Conservation (phyloP, 108 stramenopile genomes). For the Nitzschia putrida region DNA sequence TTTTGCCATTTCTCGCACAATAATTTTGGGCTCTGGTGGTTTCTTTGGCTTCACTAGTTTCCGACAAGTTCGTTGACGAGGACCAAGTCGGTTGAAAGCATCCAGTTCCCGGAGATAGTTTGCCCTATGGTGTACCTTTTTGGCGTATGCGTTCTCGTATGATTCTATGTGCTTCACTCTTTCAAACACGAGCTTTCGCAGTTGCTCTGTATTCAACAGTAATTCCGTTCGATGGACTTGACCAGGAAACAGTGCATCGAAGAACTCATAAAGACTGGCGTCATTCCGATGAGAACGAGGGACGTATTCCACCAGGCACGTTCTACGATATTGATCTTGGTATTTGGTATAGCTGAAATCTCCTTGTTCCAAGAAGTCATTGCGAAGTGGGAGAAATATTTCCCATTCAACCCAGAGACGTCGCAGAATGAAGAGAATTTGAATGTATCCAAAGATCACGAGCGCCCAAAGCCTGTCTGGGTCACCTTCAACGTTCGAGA, state of each 20-base stretch:
- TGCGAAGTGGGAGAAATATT: slow-evolving; percentile 53
- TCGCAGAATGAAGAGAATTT: slow-evolving; percentile 51
- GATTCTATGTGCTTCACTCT: slow-evolving; percentile 36
- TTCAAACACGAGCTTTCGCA: slow-evolving; percentile 34
- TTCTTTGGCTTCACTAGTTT: background rate
- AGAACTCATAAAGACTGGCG: slow-evolving; percentile 47
- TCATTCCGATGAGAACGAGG: slow-evolving; percentile 50
- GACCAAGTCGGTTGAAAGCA: background rate
- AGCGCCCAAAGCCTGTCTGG: slow-evolving; percentile 39
- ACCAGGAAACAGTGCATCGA: slow-evolving; percentile 59
- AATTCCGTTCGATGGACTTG: slow-evolving; percentile 57
- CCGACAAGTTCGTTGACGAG: background rate
- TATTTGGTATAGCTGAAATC: slow-evolving; percentile 43
- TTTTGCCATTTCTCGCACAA: background rate
- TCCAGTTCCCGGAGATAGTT: slow-evolving; percentile 18
- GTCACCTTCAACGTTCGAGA: slow-evolving; percentile 26
- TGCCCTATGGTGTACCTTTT: slow-evolving; percentile 21
- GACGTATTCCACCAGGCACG: slow-evolving; percentile 59
- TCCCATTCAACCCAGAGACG: slow-evolving; percentile 58
- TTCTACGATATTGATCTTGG: slow-evolving; percentile 53
- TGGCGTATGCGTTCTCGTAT: slow-evolving; percentile 49
- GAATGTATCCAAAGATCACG: slow-evolving; percentile 38
- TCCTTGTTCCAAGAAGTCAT: slow-evolving; percentile 56
- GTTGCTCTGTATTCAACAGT: slow-evolving; percentile 45
- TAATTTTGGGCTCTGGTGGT: slow-evolving; percentile 10